These are phyloP conservation scores for Leccinum boreale DNA, from an alignment of 768 basidiomycete species.

Conservation along the genomic window DNA sequence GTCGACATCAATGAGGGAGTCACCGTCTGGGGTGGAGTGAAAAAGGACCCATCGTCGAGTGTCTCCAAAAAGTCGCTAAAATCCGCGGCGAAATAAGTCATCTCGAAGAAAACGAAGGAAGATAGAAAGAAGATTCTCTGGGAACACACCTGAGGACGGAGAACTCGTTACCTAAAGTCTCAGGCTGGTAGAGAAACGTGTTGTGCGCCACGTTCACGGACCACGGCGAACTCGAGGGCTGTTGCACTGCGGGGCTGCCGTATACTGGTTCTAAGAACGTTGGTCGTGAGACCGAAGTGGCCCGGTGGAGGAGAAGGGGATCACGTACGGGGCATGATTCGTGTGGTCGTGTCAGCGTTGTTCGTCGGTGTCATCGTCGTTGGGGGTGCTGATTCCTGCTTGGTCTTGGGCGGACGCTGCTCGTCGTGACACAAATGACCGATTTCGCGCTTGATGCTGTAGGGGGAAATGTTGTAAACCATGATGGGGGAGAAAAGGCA, in stretches of 20 bases:
- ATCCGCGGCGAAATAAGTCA: neutral
- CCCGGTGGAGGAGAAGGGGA: neutral
- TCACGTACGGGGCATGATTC: constrained; percentile 26
- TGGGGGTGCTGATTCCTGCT: constrained; percentile 32
- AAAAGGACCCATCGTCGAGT: constrained; percentile 77
- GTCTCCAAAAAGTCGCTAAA: constrained; percentile 24
- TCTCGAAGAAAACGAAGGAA: neutral
- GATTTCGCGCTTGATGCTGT: constrained; percentile 93
- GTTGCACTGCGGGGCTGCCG: constrained; percentile 17
- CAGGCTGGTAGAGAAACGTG: constrained; percentile 66
- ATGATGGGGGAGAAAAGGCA: neutral
- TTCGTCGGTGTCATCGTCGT: constrained; percentile 18
- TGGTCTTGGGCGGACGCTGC: constrained; percentile 51
- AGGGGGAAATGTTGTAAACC: neutral
- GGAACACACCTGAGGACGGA: constrained; percentile 68
- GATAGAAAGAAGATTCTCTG: neutral
- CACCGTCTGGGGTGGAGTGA: constrained; percentile 38
- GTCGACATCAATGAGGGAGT: constrained; percentile 42
- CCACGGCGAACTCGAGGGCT: constrained; percentile 45
- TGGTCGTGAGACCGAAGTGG: neutral
- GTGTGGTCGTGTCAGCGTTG: constrained; percentile 32
- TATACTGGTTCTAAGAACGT: constrained; percentile 22
- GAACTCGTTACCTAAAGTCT: constrained; percentile 78
- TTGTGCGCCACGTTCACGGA: constrained; percentile 48
- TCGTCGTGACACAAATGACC: constrained; percentile 94